Conservation (phyloP, 2,329 filamentous ascomycete genomes). For the Fusarium buharicum region DNA sequence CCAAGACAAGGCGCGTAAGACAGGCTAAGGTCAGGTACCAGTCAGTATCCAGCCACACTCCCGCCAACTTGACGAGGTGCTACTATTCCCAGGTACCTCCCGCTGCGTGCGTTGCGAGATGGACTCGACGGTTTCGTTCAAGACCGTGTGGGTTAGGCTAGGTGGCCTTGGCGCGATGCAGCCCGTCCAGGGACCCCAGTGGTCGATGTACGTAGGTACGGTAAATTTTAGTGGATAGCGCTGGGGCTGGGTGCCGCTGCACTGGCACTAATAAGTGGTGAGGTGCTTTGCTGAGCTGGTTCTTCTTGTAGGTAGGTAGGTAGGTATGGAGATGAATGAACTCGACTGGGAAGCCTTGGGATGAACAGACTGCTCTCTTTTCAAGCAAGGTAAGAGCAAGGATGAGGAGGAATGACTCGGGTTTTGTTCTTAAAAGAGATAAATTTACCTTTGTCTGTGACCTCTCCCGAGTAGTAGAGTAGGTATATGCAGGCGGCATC, state of each 20-base stretch:
- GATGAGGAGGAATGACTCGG: not conserved
- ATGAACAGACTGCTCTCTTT: not conserved
- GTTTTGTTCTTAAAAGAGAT: too few species aligned
- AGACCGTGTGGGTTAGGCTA: conserved; percentile 34
- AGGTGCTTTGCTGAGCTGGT: conserved; percentile 1
- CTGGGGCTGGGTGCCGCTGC: not conserved
- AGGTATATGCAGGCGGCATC: conserved; percentile 6
- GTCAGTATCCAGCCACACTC: too few species aligned
- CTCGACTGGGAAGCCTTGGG: not conserved
- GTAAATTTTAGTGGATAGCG: not conserved
- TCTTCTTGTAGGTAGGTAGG: not conserved
- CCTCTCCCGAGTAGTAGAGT: not conserved
- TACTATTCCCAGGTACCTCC: conserved; percentile 24
- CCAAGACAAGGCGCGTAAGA: conserved; percentile 11
- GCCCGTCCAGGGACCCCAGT: conserved; percentile 23
- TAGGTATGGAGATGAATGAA: not conserved
- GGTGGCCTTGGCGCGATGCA: conserved; percentile 28
- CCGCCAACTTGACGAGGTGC: conserved; percentile 17
- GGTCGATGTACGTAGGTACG: not conserved
- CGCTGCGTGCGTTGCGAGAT: conserved; percentile 22
- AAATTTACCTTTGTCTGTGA: not conserved
- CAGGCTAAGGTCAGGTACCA: conserved; percentile 22
- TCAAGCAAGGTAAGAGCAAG: not conserved
- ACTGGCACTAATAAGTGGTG: too few species aligned
- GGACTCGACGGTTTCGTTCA: conserved; percentile 33